Conservation (phyloP, 2,329 filamentous ascomycete species). For the Apiospora phragmitis region DNA sequence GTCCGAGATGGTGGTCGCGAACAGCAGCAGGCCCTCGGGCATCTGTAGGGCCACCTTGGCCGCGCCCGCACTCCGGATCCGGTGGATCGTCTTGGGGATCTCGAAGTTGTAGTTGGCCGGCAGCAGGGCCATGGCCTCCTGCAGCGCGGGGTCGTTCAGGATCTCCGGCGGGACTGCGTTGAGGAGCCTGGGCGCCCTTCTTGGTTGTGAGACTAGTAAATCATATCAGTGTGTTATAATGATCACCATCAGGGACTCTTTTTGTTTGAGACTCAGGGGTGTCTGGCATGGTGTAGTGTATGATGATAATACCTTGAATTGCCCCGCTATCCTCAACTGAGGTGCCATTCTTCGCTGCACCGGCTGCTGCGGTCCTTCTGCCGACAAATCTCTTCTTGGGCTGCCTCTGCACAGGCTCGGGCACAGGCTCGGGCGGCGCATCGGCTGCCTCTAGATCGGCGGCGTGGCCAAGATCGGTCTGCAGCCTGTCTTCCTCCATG, state of each 20-base stretch:
- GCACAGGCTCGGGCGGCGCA: slow-evolving; percentile 26
- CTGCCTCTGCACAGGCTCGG: slow-evolving; percentile 51
- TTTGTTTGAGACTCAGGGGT: background rate
- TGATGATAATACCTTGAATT: slow-evolving; percentile 59
- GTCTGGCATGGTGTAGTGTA: background rate
- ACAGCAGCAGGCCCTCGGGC: slow-evolving; percentile 90
- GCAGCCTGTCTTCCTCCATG: slow-evolving; percentile 77
- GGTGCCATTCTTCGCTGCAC: slow-evolving; percentile 47
- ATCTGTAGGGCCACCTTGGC: slow-evolving; percentile 93
- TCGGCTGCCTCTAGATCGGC: slow-evolving; percentile 61
- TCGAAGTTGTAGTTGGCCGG: slow-evolving; percentile 98
- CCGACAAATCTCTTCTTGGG: slow-evolving; percentile 94
- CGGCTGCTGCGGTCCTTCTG: slow-evolving; percentile 66
- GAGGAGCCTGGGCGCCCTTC: slow-evolving; percentile 74
- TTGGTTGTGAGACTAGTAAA: slow-evolving; percentile 64
- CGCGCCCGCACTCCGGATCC: slow-evolving; percentile 77
- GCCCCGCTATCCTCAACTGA: slow-evolving; percentile 61
- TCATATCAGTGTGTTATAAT: slow-evolving; percentile 8
- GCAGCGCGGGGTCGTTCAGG: slow-evolving; percentile 79
- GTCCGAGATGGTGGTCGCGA: slow-evolving; percentile 96
- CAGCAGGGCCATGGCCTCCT: slow-evolving; percentile 81
- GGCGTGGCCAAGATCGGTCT: slow-evolving; percentile 69
- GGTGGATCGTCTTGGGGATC: slow-evolving; percentile 96
- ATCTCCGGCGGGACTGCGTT: slow-evolving; percentile 92
- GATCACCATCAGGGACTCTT: background rate